phyloP scores from a whole-genome alignment of 345 rosid species.

The Atalantia buxifolia region DNA sequence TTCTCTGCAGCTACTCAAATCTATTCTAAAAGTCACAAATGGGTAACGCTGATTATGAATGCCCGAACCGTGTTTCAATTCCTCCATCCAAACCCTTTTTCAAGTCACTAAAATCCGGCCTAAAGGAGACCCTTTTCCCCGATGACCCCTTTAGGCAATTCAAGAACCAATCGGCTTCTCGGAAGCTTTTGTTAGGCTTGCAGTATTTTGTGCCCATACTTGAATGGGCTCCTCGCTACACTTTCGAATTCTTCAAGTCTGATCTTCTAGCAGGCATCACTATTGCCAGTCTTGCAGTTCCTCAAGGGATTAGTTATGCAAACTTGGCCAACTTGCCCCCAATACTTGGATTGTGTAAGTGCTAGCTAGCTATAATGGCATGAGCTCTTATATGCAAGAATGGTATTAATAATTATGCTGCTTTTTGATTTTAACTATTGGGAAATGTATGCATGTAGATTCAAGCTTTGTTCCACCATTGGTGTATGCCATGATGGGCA shows the following conservation, averaged over 20 bases:
- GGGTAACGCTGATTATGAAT: slow-evolving; percentile 37
- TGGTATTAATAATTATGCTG: not conserved
- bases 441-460: slow-evolving; percentile 35
- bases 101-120: slow-evolving; percentile 50
- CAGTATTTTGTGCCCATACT: slow-evolving; percentile 71
- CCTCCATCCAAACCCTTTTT: slow-evolving; percentile 75
- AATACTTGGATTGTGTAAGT: slow-evolving; percentile 86
- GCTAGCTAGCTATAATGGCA: not conserved
- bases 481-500: slow-evolving; percentile 95
- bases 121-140: slow-evolving; percentile 87
- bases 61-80: slow-evolving; percentile 52
- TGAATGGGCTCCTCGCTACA: slow-evolving; percentile 93
- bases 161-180: slow-evolving; percentile 56
- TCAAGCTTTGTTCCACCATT: slow-evolving; percentile 94
- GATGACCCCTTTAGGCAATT: slow-evolving; percentile 90
- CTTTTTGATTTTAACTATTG: not conserved
- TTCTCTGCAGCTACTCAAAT: not conserved
- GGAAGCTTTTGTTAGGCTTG: slow-evolving; percentile 52
- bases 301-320: slow-evolving; percentile 98
- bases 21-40: slow-evolving; percentile 10
- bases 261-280: slow-evolving; percentile 89
- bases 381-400: not conserved
- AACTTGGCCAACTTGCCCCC: slow-evolving; percentile 87
- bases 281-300: slow-evolving; percentile 92
- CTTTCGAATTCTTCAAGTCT: slow-evolving; percentile 65